Percentiles rank a stretch among this genome's conserved stretches.
These are phyloP conservation scores for Monilinia laxa DNA, from an alignment of 2,329 filamentous ascomycete species.

Conservation along the genomic window DNA sequence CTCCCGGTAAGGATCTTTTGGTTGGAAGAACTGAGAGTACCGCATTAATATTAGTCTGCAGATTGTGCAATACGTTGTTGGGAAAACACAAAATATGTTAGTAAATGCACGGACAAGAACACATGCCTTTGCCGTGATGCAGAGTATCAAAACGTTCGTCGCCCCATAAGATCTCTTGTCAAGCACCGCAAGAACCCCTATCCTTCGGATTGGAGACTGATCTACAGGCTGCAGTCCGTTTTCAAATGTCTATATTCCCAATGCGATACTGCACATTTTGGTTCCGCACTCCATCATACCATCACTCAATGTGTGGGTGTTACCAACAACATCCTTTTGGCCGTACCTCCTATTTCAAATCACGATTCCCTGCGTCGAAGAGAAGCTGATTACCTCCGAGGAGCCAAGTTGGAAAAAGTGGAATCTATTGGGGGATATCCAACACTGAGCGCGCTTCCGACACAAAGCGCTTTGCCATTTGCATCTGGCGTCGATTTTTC, in stretches of 20 bases:
- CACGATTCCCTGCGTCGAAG: constrained; percentile 38
- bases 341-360: constrained; percentile 33
- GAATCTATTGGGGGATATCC: constrained; percentile 30
- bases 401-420: constrained; percentile 29
- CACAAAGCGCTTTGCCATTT: constrained; percentile 27
- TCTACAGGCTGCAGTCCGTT: constrained; percentile 34
- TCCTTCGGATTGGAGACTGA: constrained; percentile 7
- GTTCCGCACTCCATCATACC: constrained; percentile 40
- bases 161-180: background rate
- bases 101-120: constrained; percentile 36
- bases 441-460: constrained; percentile 29
- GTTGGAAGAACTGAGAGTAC: background rate
- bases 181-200: background rate
- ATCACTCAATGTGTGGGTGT: constrained; percentile 38
- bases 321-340: constrained; percentile 29
- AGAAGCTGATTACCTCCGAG: constrained; percentile 36
- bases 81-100: constrained; percentile 43
- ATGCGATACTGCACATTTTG: constrained; percentile 41
- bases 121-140: constrained; percentile 40
- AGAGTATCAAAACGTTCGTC: constrained; percentile 40
- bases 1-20: constrained; percentile 26
- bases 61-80: constrained; percentile 41
- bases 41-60: constrained; percentile 25
- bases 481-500: constrained; percentile 2
- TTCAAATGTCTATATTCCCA: constrained; percentile 43